phyloP scores from a whole-genome alignment of 257 asterid species.

The Solanum pinnatisectum region DNA sequence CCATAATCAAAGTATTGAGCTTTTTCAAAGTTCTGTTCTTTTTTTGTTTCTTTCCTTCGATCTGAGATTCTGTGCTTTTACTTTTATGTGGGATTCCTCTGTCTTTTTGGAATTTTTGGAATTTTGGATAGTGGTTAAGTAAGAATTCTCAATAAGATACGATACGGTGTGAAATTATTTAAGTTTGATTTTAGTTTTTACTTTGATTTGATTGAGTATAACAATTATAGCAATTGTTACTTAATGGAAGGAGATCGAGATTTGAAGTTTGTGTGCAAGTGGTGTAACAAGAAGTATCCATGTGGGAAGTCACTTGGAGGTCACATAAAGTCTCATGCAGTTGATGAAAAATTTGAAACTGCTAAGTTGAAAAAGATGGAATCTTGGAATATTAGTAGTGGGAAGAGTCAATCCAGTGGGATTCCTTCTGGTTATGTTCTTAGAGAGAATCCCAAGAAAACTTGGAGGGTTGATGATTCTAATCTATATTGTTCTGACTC shows the following conservation, averaged over 20 bases:
- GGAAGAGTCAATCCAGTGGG: constrained; percentile 12
- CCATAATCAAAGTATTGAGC: background rate
- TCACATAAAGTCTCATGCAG: constrained; percentile 74
- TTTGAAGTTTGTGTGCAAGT: constrained; percentile 50
- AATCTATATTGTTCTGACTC: background rate
- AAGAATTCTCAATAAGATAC: background rate
- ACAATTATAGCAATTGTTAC: background rate
- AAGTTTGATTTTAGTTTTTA: background rate
- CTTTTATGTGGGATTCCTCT: background rate
- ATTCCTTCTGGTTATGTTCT: constrained; percentile 49
- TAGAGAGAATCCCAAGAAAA: constrained; percentile 81
- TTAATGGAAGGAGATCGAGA: constrained; percentile 46
- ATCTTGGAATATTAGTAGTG: constrained; percentile 9
- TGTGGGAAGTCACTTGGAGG: constrained; percentile 90
- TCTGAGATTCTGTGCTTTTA: background rate
- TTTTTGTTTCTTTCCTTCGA: background rate
- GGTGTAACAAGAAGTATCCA: constrained; percentile 58
- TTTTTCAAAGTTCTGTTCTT: background rate
- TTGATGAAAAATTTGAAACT: constrained; percentile 24
- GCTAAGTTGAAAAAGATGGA: constrained; percentile 19
- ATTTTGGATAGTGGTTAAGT: background rate
- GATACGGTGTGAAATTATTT: background rate
- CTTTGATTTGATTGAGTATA: background rate
- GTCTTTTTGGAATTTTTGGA: background rate
- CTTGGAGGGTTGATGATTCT: constrained; percentile 64